phyloP scores from a whole-genome alignment of 768 basidiomycete species.

The Tricholoma furcatifolium region DNA sequence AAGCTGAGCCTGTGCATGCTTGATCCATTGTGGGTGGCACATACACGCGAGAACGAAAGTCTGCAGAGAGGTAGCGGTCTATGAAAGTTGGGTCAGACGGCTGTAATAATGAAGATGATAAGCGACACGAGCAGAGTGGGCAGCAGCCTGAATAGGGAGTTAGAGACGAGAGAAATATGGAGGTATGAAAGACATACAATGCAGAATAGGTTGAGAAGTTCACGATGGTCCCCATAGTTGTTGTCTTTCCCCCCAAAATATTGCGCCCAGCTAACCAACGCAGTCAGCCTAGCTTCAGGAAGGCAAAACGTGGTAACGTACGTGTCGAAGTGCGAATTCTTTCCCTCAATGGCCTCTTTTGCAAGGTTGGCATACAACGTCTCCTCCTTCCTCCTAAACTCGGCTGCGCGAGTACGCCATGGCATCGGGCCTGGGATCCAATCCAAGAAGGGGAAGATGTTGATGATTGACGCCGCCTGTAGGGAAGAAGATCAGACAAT shows the following conservation, averaged over 20 bases:
- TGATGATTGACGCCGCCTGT: conserved; percentile 8
- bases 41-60: conserved; percentile 7
- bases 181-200: not conserved
- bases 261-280: conserved; percentile 3
- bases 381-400: conserved; percentile 8
- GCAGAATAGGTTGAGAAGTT: conserved; percentile 4
- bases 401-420: conserved; percentile 3
- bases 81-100: not conserved
- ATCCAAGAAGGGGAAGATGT: conserved; percentile 8
- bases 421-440: conserved; percentile 5
- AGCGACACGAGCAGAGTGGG: not conserved
- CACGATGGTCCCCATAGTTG: conserved; percentile 6
- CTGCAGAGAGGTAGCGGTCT: conserved; percentile 7
- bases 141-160: not conserved
- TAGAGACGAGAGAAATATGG: not conserved
- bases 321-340: conserved; percentile 7
- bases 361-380: conserved; percentile 4
- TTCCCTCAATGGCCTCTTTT: conserved; percentile 6
- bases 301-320: not conserved
- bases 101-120: not conserved
- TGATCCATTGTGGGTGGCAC: conserved; percentile 7
- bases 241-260: conserved; percentile 8
- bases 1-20: conserved; percentile 1
- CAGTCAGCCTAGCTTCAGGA: not conserved
- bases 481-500: not conserved